phyloP scores from a whole-genome alignment of 345 rosid genomes.

The Brassica juncea region DNA sequence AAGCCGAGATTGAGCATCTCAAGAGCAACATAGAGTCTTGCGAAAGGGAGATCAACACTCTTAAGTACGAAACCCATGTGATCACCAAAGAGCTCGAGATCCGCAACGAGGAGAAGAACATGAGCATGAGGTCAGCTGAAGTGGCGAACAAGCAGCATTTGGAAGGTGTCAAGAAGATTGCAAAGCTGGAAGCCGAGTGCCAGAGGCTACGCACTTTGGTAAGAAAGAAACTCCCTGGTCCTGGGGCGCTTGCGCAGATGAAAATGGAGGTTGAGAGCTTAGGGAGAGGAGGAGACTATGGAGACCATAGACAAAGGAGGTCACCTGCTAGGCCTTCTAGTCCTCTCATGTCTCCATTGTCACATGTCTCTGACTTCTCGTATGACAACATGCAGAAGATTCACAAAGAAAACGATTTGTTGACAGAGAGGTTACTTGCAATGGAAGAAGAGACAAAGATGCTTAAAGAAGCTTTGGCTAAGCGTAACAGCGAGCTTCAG shows the following conservation, averaged over 20 bases:
- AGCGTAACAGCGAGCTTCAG: conserved; percentile 85
- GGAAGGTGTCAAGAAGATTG: conserved; percentile 89
- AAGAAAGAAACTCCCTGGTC: conserved; percentile 96
- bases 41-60: conserved; percentile 82
- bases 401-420: conserved; percentile 75
- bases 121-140: conserved; percentile 94
- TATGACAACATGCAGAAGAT: conserved; percentile 69
- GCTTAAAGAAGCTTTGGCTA: conserved; percentile 95
- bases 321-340: conserved; percentile 69
- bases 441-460: conserved; percentile 99
- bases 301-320: conserved; percentile 63
- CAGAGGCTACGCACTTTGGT: conserved; percentile 91
- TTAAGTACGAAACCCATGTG: conserved; percentile 81
- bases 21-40: conserved; percentile 81
- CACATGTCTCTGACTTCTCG: conserved; percentile 54
- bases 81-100: conserved; percentile 85
- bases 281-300: conserved; percentile 78
- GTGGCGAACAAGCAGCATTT: conserved; percentile 83
- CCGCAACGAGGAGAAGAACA: conserved; percentile 96
- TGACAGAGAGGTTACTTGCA: conserved; percentile 70
- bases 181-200: conserved; percentile 92
- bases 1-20: conserved; percentile 82
- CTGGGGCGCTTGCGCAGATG: conserved; percentile 99
- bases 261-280: conserved; percentile 92
- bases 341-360: conserved; percentile 59